phyloP scores from a whole-genome alignment of 1,284 basidiomycete species.

The Takashimella koratensis region DNA sequence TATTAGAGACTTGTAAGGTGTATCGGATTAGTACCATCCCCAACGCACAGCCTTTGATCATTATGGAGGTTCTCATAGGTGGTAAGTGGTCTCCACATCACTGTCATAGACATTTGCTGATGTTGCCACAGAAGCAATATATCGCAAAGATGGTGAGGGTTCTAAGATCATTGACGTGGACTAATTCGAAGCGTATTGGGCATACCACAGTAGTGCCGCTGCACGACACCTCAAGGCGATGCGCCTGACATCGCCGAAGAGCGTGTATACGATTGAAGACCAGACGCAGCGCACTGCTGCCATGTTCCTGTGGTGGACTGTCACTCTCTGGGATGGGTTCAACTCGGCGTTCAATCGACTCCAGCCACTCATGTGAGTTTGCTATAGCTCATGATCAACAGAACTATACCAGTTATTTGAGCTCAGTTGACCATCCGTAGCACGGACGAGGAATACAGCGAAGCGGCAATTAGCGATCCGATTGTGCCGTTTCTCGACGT shows the following conservation, averaged over 20 bases:
- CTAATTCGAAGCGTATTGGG: slow-evolving; percentile 24
- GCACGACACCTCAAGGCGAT: slow-evolving; percentile 20
- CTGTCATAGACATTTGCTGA: slow-evolving; percentile 6
- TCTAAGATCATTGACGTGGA: not conserved
- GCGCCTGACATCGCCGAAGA: slow-evolving; percentile 12
- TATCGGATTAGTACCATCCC: slow-evolving; percentile 73
- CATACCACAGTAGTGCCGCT: slow-evolving; percentile 17
- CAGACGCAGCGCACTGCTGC: slow-evolving; percentile 19
- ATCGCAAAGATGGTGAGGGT: slow-evolving; percentile 10
- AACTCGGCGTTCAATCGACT: slow-evolving; percentile 60
- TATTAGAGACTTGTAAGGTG: slow-evolving; percentile 78
- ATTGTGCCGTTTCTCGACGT: not conserved
- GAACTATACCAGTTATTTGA: too few relatives aligned
- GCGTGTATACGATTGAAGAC: slow-evolving; percentile 16
- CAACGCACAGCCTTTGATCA: slow-evolving; percentile 56
- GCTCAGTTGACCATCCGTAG: slow-evolving; percentile 44
- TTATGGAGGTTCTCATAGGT: slow-evolving; percentile 35
- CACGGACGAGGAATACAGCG: slow-evolving; percentile 7
- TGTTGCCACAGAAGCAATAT: slow-evolving; percentile 3
- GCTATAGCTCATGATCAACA: too few relatives aligned
- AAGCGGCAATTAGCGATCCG: slow-evolving; percentile 7
- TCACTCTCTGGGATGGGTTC: slow-evolving; percentile 60
- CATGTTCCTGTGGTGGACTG: slow-evolving; percentile 72
- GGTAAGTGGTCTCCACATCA: slow-evolving; percentile 28
- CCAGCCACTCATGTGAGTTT: slow-evolving; percentile 61